Evolutionary conservation across 1,139 yeast genomes (phyloP).

Genomic region (Saccharomycopsis hybrid): DNA sequence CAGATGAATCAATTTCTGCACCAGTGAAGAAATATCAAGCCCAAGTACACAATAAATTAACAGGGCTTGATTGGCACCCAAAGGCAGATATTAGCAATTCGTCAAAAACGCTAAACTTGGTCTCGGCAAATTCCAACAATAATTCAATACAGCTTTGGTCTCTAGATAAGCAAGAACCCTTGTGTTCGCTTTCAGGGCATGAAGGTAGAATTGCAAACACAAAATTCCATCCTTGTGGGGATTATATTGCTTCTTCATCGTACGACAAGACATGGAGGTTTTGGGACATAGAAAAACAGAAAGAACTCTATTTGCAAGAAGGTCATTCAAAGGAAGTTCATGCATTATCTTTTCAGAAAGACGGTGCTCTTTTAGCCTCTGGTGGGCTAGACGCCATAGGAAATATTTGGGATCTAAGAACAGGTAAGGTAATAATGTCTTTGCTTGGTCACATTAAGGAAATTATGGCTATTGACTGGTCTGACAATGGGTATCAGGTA

Average conservation of each 20-base stretch:
- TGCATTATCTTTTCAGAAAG: conserved; percentile 59
- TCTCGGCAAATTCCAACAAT: conserved; percentile 13
- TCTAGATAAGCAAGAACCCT: conserved; percentile 21
- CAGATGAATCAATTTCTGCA: conserved; percentile 17
- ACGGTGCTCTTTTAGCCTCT: conserved; percentile 70
- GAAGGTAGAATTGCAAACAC: conserved; percentile 54
- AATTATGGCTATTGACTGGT: conserved; percentile 67
- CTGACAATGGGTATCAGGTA: conserved; percentile 66
- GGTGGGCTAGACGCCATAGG: conserved; percentile 78
- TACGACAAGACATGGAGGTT: conserved; percentile 85
- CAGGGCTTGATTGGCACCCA: conserved; percentile 63
- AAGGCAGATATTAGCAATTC: conserved; percentile 8
- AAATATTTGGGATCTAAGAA: conserved; percentile 79
- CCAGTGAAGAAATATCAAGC: conserved; percentile 22
- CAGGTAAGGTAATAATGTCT: conserved; percentile 59
- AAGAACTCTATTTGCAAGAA: conserved; percentile 56
- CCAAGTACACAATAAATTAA: conserved; percentile 54
- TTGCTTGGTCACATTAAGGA: conserved; percentile 68
- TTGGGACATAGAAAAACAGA: conserved; percentile 60
- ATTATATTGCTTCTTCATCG: conserved; percentile 61
- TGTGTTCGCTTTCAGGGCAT: conserved; percentile 34
- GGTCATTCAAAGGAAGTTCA: conserved; percentile 80
- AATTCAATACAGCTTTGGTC: conserved; percentile 18
- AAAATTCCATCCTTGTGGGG: conserved; percentile 59
- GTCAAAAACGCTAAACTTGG: conserved; percentile 8